Evolutionary conservation across 306 rosid genomes (phyloP), one percentile per base, ranked within the genome.

Genomic region (Corylus americana): DNA sequence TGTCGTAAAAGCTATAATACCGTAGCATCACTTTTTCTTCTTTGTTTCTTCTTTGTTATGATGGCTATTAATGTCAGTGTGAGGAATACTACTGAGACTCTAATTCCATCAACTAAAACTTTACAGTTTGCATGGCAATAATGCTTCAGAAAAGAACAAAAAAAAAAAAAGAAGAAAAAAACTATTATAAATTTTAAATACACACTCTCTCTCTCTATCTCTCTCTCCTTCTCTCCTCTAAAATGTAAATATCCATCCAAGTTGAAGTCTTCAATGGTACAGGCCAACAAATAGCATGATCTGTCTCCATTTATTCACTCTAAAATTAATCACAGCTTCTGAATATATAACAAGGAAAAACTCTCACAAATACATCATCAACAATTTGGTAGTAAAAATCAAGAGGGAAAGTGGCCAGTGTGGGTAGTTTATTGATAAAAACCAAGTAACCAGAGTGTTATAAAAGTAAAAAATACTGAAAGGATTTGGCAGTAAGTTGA

Each of bases 401-500:
- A 70, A 70, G 5, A 70, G 8, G 42, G 49, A 2, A 67, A 16
- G 42, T 17, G 22, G 8, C 0, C 4, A 67, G 71, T 39, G 27
- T 1, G n/a, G 37, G 47, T 6, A 31, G n/a, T 64, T 64, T 14
- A 64, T 16, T 31, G 45, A 35, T 58, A 51, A 79, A 68, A 85
- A 27, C 2, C 53, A 82, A 76, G 77, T 64, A 25, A 49, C 54
- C 20, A 61, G 1, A 42, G 35, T 51, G 49, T 66, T 1, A 31
- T 22, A 55, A 76, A 68, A 49, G 76, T 75, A 2, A 88, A 55
- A 71, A 55, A 51, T 57, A 81, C 50, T 1, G 82, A 49, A 39
- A 66, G 64, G 83, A 67, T 53, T 67, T 47, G 29, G 74, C 3
- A 45, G 49, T 2, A 77, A 70, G 63, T 13, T 1, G 80, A 78